Evolutionary conservation across 768 basidiomycete genomes (phyloP), one percentile per base, ranked within the genome.

Genomic region (Podaxis sp.): DNA sequence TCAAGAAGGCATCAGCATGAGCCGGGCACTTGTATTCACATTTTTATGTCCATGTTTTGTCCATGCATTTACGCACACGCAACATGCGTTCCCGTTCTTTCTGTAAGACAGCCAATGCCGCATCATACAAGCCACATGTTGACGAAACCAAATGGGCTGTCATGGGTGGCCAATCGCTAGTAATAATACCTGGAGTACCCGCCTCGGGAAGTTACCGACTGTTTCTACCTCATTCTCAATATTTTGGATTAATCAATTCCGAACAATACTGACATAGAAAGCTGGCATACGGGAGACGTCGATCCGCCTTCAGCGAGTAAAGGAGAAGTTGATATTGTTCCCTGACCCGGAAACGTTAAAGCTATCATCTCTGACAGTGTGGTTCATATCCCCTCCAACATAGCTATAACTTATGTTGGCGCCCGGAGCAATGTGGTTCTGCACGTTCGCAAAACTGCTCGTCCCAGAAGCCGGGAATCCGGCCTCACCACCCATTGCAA

Each of bases 1-100:
- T 94, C 62, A 78, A 78, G 65, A 89, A 88, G 76, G 77, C 82
- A 55, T 64, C 48, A 48, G 66, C 66, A 26, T 65, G 33, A 60
- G 38, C 26, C 20, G 61, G 53, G 48, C 61, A 30, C 22, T 50
- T 62, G 61, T 62, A 56, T 62, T 56, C 36, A 48, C 60, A 61
- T 24, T 46, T 24, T 55, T 55, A 62, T 60, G 52, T 28, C 38
- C 60, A 54, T 60, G 50, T 58, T 49, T 28, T 58, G 12, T 49
- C 36, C 57, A 58, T 37, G 44, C 46, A 50, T 50, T 28, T 50
- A 50, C 49, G 49, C 44, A 38, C 46, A 56, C 24, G 48, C 61
- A 56, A 56, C 10, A 24, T n/a, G 20, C 20, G 12, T 28, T 53
- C 0, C 28, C 7, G 26, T 15, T 26, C 12, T 17, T 36, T 33